Conservation (phyloP, 345 rosid species). For the Pugionium dolabratum region DNA sequence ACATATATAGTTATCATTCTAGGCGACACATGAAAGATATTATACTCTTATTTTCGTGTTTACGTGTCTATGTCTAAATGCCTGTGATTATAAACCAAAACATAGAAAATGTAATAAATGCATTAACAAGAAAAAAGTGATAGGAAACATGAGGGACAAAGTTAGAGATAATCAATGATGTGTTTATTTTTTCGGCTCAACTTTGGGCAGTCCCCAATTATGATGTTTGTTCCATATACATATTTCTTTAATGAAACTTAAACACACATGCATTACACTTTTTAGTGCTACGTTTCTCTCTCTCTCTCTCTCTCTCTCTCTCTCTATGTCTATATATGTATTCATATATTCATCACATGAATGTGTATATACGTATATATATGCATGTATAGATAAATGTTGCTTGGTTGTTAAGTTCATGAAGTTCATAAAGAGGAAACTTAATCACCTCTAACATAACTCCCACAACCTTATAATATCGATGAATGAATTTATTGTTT, state of each 20-base stretch:
- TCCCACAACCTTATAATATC: not conserved
- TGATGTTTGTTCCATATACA: constrained; percentile 30
- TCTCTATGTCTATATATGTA: not conserved
- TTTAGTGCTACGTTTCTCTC: not conserved
- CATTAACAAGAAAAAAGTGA: constrained; percentile 34
- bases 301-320: too few species aligned
- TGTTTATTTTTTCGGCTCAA: constrained; percentile 34
- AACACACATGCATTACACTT: constrained; percentile 22
- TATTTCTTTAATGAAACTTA: constrained; percentile 6
- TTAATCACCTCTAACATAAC: not conserved
- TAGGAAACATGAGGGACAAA: constrained; percentile 28
- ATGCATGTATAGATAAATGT: constrained; percentile 17
- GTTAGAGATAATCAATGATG: constrained; percentile 26
- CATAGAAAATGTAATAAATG: constrained; percentile 28
- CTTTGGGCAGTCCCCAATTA: constrained; percentile 35
- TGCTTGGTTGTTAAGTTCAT: constrained; percentile 12
- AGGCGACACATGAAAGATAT: too few species aligned
- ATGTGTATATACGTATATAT: not conserved
- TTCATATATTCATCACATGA: constrained; percentile 8
- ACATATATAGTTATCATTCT: too few species aligned
- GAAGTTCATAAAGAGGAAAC: not conserved
- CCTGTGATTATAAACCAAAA: not conserved
- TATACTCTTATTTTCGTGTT: too few species aligned
- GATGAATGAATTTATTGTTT: not conserved
- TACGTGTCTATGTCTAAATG: too few species aligned